Base-by-base conservation (phyloP, 2,329 filamentous ascomycete genomes). In the Aureobasidium leucospermi region DNA sequence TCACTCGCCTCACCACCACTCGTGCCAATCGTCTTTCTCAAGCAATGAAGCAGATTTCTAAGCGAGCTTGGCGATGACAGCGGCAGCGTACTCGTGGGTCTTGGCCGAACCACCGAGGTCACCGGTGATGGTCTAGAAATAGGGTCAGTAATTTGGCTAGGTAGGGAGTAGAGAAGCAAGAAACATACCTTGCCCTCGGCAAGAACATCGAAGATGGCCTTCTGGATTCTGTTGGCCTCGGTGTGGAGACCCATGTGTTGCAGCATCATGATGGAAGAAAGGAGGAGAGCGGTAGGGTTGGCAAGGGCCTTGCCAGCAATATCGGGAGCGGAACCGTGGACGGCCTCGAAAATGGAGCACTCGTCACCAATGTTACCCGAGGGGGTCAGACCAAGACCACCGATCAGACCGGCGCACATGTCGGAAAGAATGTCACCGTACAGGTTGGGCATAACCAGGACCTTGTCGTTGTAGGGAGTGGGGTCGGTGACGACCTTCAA, bases 401-500 rank as follows among this genome's bases (percentile, higher is more conserved):
- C 94, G 71, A 99, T 97, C 68, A 99, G 84, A 80, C 94, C 94
- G 70, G 94, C 94, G 81, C 94, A 97, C 90, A 97, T 96, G 77
- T 99, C 94, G 72, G 93, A 97, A 67, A 99, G 85, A 83, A 99
- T 99, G 79, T 97, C 94, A 77, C 94, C 94, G 82, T 97, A 99
- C 70, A 97, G 83, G 84, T 99, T 99, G 76, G 94, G 94, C 81
- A 86, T 87, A 77, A 99, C 94, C 60, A 99, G 86, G 61, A 99
- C 92, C 85, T 96, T 96, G 85, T 96, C 93, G 81, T 96, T 96
- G 85, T 97, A 99, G 61, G 93, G 93, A 58, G 86, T 80, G 57
- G 94, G 94, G 79, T 99, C 93, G 68, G 91, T 96, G 67, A 95
- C 90, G 83, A 97, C 96, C 85, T 96, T 96, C 74, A 99, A 81